phyloP scores from a whole-genome alignment of 148 eudicot genomes.

The Mesembryanthemum crystallinum region DNA sequence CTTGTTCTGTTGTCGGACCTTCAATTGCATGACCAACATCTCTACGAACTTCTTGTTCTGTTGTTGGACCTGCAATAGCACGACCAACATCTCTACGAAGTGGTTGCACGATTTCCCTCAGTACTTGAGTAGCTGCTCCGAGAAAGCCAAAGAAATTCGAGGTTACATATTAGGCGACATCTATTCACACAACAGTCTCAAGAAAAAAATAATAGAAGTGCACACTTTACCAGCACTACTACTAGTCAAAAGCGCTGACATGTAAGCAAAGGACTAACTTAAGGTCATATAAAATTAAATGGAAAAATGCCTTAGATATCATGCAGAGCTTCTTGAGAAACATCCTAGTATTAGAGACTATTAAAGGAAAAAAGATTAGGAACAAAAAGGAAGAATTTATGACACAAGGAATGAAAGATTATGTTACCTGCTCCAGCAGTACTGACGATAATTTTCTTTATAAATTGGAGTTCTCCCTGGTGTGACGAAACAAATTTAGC shows the following conservation, averaged over 20 bases:
- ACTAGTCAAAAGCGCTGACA: not conserved
- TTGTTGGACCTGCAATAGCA: constrained; percentile 47
- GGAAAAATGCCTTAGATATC: not conserved
- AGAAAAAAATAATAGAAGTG: no score
- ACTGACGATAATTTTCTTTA: constrained; percentile 43
- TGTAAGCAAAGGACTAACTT: not conserved
- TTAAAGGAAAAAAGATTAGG: not conserved
- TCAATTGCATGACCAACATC: constrained; percentile 33
- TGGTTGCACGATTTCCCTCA: constrained; percentile 39
- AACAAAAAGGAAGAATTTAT: not conserved
- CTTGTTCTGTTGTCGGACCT: constrained; percentile 42
- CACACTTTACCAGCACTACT: no score
- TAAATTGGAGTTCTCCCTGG: constrained; percentile 64
- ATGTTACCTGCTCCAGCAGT: constrained; percentile 52
- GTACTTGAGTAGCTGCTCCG: constrained; percentile 41
- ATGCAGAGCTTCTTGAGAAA: not conserved
- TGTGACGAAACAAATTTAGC: constrained; percentile 61
- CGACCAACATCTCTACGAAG: constrained; percentile 24
- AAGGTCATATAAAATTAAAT: not conserved
- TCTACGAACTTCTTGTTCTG: constrained; percentile 20
- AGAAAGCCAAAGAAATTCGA: not conserved
- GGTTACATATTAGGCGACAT: not conserved
- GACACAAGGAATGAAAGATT: not conserved
- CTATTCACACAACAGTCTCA: not conserved
- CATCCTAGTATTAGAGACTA: not conserved